Percentiles rank a stretch among this genome's conserved stretches.
Conservation (phyloP, 495 filamentous ascomycete species). For the Aspergillus ellipticus region DNA sequence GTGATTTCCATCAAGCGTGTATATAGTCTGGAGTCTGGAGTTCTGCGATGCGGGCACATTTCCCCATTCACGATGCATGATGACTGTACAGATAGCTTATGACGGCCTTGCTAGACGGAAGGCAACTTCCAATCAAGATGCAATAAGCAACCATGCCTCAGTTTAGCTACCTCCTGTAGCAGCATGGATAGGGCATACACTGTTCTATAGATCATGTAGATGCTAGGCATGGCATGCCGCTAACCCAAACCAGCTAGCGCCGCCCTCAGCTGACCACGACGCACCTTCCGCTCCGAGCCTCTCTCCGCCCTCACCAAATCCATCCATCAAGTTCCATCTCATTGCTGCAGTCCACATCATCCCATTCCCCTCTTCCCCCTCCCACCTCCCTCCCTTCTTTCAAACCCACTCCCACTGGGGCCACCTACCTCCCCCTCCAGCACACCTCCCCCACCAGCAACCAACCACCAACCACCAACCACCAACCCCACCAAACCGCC, state of each 20-base stretch:
- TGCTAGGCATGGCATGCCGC: neutral
- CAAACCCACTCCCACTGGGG: neutral
- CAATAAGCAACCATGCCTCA: too few relatives aligned
- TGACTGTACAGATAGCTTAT: conserved; percentile 6
- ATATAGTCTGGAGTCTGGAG: conserved; percentile 11
- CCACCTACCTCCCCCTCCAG: neutral
- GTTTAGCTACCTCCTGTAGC: too few relatives aligned
- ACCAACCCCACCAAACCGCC: neutral
- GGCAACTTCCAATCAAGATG: too few relatives aligned
- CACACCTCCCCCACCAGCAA: too few relatives aligned
- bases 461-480: neutral
- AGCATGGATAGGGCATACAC: too few relatives aligned
- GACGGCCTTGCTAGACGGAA: too few relatives aligned
- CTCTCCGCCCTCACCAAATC: neutral
- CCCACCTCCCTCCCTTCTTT: too few relatives aligned
- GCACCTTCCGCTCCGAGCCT: neutral
- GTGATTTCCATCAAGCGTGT: conserved; percentile 4
- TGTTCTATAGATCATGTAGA: too few relatives aligned
- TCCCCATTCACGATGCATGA: conserved; percentile 12
- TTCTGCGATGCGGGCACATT: conserved; percentile 9
- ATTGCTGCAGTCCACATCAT: neutral
- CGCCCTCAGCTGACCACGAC: neutral
- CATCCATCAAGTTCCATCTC: neutral
- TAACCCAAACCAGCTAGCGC: neutral
- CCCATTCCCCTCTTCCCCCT: neutral